phyloP scores from a whole-genome alignment of 768 basidiomycete species.

The Suillus luteus region DNA sequence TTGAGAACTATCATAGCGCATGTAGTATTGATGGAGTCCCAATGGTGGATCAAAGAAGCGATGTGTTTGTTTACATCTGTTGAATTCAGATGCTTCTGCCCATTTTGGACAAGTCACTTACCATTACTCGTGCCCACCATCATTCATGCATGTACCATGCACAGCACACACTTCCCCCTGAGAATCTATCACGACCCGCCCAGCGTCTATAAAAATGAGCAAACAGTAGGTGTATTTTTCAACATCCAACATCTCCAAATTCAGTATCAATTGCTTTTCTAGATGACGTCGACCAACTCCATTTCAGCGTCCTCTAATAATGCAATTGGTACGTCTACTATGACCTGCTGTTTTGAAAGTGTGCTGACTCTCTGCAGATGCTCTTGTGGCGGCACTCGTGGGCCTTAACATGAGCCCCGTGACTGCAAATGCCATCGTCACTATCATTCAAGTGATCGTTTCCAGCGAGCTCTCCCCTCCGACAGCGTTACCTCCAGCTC shows the following conservation, averaged over 20 bases:
- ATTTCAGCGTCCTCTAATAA: not conserved
- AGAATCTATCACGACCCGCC: not conserved
- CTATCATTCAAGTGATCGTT: not conserved
- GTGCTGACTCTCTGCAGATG: not conserved
- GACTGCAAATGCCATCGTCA: not conserved
- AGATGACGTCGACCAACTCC: not conserved
- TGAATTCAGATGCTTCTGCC: constrained; percentile 1
- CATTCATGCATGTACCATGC: too few relatives aligned
- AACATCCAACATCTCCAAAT: not conserved
- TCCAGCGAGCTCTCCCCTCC: not conserved
- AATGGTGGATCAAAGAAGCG: not conserved
- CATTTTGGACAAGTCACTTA: constrained; percentile 1
- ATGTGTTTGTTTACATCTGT: not conserved
- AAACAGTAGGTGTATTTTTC: not conserved
- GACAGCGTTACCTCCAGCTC: not conserved
- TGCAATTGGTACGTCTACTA: not conserved
- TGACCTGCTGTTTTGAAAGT: not conserved
- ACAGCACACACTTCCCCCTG: not conserved
- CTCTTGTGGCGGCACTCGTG: not conserved
- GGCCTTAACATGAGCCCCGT: not conserved
- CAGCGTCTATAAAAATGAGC: not conserved
- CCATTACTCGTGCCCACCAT: too few relatives aligned
- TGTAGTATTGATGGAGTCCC: not conserved
- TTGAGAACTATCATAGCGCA: not conserved
- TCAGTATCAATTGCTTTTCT: not conserved